Evolutionary conservation across 306 rosid species (phyloP).

Genomic region (Lithocarpus polystachyus): DNA sequence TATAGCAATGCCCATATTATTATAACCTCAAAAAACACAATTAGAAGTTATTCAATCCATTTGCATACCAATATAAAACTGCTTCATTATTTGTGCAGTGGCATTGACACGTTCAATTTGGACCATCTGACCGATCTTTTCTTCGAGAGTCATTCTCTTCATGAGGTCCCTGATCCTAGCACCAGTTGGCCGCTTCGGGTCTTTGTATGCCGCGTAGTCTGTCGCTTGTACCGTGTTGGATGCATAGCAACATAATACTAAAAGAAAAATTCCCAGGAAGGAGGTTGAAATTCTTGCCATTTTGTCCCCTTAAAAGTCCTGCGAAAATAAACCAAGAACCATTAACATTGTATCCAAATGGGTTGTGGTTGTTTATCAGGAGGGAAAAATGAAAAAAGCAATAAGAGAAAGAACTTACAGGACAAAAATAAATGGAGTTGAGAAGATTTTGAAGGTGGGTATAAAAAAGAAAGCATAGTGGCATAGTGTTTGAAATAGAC

Average conservation of each 20-base stretch:
- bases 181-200: not conserved
- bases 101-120: conserved; percentile 15
- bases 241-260: not conserved
- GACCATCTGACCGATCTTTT: conserved; percentile 25
- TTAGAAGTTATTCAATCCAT: not conserved
- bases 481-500: not conserved
- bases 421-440: not conserved
- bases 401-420: not conserved
- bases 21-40: not conserved
- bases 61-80: not conserved
- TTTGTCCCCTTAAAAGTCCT: not conserved
- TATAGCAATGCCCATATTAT: not conserved
- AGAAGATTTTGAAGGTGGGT: not conserved
- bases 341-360: not conserved
- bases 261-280: not conserved
- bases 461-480: not conserved
- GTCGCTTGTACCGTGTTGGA: not conserved
- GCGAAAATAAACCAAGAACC: not conserved
- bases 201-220: not conserved
- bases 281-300: not conserved
- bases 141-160: conserved; percentile 14
- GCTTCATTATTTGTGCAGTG: not conserved
- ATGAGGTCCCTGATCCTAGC: conserved; percentile 5
- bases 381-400: not conserved
- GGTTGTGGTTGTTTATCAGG: not conserved